Percentiles rank a stretch among this genome's conserved stretches.
Evolutionary conservation across 768 basidiomycete genomes (phyloP).

Genomic region (Xerocomus brunneocitrinus): DNA sequence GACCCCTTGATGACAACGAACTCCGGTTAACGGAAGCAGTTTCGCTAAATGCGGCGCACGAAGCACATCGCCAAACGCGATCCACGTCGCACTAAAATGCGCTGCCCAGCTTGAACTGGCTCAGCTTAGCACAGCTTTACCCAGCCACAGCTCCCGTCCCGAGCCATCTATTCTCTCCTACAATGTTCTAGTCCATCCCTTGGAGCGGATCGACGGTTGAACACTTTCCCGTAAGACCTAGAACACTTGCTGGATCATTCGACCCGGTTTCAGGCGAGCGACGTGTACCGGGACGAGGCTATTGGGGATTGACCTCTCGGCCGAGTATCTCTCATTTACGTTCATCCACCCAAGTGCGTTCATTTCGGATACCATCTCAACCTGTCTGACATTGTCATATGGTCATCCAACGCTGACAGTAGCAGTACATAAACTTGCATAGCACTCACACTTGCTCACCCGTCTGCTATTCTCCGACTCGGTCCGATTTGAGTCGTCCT

Average conservation of each 20-base stretch:
- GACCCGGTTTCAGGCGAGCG: constrained; percentile 3
- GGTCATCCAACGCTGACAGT: constrained; percentile 2
- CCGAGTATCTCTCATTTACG: constrained; percentile 16
- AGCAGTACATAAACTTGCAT: constrained; percentile 5
- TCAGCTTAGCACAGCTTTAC: constrained; percentile 13
- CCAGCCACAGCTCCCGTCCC: constrained; percentile 1
- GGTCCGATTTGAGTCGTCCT: constrained; percentile 3
- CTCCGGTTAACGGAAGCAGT: constrained; percentile 9
- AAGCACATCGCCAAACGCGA: constrained; percentile 6
- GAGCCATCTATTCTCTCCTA: neutral
- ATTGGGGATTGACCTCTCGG: neutral
- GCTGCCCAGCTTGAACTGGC: constrained; percentile 13
- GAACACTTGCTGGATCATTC: neutral
- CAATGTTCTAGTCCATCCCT: constrained; percentile 1
- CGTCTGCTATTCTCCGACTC: constrained; percentile 8
- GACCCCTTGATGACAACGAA: constrained; percentile 12
- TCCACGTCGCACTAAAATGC: constrained; percentile 13
- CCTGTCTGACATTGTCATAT: neutral
- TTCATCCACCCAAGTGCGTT: constrained; percentile 3
- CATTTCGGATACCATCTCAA: constrained; percentile 3
- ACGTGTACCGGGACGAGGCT: neutral
- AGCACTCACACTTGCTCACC: neutral
- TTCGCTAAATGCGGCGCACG: constrained; percentile 5
- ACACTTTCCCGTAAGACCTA: neutral
- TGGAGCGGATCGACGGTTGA: constrained; percentile 25